These are phyloP conservation scores for Lactarius sp. DNA, from an alignment of 768 basidiomycete species.

Conservation along the genomic window DNA sequence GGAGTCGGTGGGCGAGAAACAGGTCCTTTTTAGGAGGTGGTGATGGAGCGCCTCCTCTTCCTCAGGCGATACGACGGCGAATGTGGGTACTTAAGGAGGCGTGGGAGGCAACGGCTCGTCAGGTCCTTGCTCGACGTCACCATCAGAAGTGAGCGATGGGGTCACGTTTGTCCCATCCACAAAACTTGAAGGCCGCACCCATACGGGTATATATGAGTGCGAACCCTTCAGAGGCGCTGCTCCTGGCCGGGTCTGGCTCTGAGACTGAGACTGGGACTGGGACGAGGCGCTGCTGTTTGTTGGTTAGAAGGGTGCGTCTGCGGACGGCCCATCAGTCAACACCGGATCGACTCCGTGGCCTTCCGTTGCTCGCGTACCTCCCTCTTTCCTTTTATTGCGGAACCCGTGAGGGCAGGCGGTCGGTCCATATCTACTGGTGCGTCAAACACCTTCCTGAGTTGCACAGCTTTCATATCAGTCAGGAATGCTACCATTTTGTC, in stretches of 20 bases:
- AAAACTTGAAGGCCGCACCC: conserved; percentile 21
- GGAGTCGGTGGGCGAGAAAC: too few relatives aligned
- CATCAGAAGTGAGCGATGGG: conserved; percentile 25
- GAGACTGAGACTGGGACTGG: too few relatives aligned
- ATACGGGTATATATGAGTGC: conserved; percentile 15
- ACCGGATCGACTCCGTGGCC: conserved; percentile 3
- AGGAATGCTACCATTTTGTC: conserved; percentile 84
- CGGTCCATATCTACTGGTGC: conserved; percentile 27
- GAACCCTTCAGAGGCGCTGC: conserved; percentile 7
- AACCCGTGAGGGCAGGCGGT: neutral
- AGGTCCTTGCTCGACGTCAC: conserved; percentile 17
- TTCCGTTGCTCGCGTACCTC: neutral
- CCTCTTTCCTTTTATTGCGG: conserved; percentile 20
- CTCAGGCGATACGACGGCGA: too few relatives aligned
- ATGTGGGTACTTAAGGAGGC: too few relatives aligned
- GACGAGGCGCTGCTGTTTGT: too few relatives aligned
- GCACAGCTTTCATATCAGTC: conserved; percentile 71
- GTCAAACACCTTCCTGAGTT: conserved; percentile 53
- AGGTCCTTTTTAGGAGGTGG: too few relatives aligned
- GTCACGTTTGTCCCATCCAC: conserved; percentile 26
- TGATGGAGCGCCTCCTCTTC: too few relatives aligned
- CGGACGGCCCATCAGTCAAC: conserved; percentile 20
- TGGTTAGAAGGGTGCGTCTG: neutral
- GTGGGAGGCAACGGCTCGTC: conserved; percentile 7
- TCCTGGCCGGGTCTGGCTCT: conserved; percentile 28